Evolutionary conservation across 129 eudicot genomes (phyloP).

Genomic region (Calendula officinalis): DNA sequence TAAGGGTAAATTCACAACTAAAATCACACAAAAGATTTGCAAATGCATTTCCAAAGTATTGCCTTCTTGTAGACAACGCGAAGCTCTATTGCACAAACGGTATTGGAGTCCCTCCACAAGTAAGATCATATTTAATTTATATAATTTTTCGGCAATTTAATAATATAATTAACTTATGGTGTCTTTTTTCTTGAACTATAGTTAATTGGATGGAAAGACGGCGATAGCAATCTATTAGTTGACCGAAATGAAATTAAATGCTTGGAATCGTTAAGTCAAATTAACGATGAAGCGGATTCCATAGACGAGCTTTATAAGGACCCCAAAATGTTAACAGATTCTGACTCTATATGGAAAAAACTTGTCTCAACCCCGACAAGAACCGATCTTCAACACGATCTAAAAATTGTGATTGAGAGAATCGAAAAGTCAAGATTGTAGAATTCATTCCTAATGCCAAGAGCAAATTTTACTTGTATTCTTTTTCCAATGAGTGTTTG

Average conservation of each 20-base stretch:
- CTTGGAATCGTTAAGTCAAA: slow-evolving; percentile 37
- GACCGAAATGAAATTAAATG: slow-evolving; percentile 68
- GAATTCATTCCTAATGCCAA: not conserved
- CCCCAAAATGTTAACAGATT: slow-evolving; percentile 24
- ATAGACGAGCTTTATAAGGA: slow-evolving; percentile 67
- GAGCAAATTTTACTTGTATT: not conserved
- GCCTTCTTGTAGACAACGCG: slow-evolving; percentile 71
- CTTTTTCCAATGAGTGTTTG: not conserved
- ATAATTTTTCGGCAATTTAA: not conserved
- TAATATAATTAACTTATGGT: not conserved
- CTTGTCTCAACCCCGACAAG: slow-evolving; percentile 52
- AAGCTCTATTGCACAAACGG: slow-evolving; percentile 77
- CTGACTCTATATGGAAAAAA: slow-evolving; percentile 76
- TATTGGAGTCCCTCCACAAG: slow-evolving; percentile 63
- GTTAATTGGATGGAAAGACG: slow-evolving; percentile 88
- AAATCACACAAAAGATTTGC: slow-evolving; percentile 96
- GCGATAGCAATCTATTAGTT: slow-evolving; percentile 48
- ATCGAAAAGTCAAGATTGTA: slow-evolving; percentile 38
- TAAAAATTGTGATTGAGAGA: slow-evolving; percentile 49
- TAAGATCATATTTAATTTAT: slow-evolving; percentile 24
- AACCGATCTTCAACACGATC: slow-evolving; percentile 52
- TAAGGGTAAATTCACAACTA: slow-evolving; percentile 83
- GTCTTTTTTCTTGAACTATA: slow-evolving; percentile 17
- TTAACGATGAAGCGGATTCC: slow-evolving; percentile 80
- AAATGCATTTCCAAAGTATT: slow-evolving; percentile 66